Evolutionary conservation across 108 stramenopile genomes (phyloP), one percentile per base, ranked within the genome.

Genomic region (Skeletonema marinoi): DNA sequence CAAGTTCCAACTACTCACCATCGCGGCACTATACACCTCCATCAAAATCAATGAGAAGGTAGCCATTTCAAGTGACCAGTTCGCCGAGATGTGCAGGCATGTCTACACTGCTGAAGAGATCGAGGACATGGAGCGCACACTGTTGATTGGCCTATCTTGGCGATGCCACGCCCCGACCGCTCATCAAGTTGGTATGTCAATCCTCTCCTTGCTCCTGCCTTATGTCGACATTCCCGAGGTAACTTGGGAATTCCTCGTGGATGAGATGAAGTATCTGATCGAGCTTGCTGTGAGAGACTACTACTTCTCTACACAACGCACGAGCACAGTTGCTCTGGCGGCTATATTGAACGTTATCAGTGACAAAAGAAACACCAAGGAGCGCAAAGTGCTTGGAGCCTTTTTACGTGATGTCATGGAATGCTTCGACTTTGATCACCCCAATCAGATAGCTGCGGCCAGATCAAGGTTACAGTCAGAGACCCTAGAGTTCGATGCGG

Each of bases 71-170:
- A 75, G 84, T 11, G 61, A 80, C 7, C 42, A 87, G 14, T 71
- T 93, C 32, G 87, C 87, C 14, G 72, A 68, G 29, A 62, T 90
- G 17, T 84, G 85, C 60, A 83, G 81, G 11, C 87, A 87, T 9
- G 42, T 46, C 21, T 85, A 86, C 68, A 68, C 75, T 0, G 70
- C 62, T 13, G 35, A 69, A 25, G 82, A 93, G 6, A 85, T 93
- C 25, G 86, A 85, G 42, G 77, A 51, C 29, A 88, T 87, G 86
- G 92, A 93, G 67, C 13, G 62, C 9, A 60, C 32, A 3, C 35
- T 87, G 35, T 33, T 87, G 12, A 6, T 46, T 2, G 78, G 85
- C 17, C 59, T 93, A 16, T 51, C 80, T 11, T 86, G 75, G 79
- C 59, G 71, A 46, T 32, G 83, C 31, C 66, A 51, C 54, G 75